Conservation (phyloP, 371 early-diverging fungal species). For the Mucor velutinosus region DNA sequence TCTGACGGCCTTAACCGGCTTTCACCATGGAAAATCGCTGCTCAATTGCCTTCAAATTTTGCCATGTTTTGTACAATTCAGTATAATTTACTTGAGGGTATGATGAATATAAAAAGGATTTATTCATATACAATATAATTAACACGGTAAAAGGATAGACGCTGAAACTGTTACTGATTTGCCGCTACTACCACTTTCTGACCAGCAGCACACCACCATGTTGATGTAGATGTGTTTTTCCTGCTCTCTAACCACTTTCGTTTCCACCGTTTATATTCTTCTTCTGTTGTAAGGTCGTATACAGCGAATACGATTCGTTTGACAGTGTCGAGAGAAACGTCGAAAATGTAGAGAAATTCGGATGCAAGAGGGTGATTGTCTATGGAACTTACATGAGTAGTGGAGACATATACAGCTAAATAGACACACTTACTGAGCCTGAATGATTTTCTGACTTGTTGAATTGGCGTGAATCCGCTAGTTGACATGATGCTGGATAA, state of each 20-base stretch:
- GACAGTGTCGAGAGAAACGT: neutral
- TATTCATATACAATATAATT: no score
- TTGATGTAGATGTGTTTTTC: neutral
- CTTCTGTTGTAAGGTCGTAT: neutral
- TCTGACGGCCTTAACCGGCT: no score
- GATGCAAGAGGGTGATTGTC: conserved; percentile 1
- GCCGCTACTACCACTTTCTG: neutral
- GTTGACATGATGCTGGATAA: neutral
- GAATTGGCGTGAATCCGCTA: neutral
- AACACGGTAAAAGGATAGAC: no score
- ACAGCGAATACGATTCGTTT: neutral
- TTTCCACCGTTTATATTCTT: neutral
- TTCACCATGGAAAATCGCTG: no score
- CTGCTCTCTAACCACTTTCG: conserved; percentile 2
- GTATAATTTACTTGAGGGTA: no score
- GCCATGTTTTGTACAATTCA: no score
- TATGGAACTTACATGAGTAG: neutral
- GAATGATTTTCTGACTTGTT: neutral
- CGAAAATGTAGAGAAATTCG: conserved; percentile 3
- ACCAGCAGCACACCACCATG: conserved; percentile 1
- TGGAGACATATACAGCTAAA: neutral
- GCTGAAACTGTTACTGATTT: neutral
- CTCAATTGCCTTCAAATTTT: no score
- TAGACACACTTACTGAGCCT: neutral
- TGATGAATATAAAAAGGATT: no score